Evolutionary conservation across 1,284 basidiomycete species (phyloP), one percentile per base, ranked within the genome.

Genomic region (Cerrena zonata): DNA sequence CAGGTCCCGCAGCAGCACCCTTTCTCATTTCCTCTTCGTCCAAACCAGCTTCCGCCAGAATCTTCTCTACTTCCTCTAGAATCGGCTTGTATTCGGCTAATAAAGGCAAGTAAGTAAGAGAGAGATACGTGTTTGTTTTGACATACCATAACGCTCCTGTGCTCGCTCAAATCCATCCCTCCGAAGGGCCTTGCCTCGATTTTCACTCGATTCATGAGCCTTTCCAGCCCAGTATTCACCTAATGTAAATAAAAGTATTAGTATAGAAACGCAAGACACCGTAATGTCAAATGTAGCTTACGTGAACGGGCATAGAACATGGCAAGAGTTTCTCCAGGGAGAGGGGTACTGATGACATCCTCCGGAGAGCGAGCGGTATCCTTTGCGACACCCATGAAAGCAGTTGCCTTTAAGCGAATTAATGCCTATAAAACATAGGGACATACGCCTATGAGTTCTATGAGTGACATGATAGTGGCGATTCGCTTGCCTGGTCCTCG

Each of bases 251-350:
- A n/a, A 5, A 46, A 10, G 38, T 19, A 25, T 11, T 7, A n/a
- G 45, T 34, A 24, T 42, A 26, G 21, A 23, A 44, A 10, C 45
- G 23, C 48, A 5, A 4, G 18, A 44, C n/a, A 41, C 24, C 3
- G 11, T 18, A 2, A 36, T 48, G 23, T 0, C 39, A 39, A 18
- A 47, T 13, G 19, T 19, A 3, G 72, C 82, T 59, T 64, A 82
- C 86, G 77, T 3, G 86, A 86, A 4, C 93, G 80, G 11, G 86
- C 82, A 62, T 94, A 96, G 67, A 95, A 95, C 65, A 79, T 75
- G 0, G 89, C 84, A 5, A 95, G 68, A 0, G 86, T 90, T 65
- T 96, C 94, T n/a, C 91, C 91, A 0, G 92, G 91, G 4, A 87
- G 73, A 0, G 94, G 94, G 0, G 92, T 94, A 53, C 86, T 88